phyloP scores from a whole-genome alignment of 805 yeast genomes.

The Komagataella ulmi region DNA sequence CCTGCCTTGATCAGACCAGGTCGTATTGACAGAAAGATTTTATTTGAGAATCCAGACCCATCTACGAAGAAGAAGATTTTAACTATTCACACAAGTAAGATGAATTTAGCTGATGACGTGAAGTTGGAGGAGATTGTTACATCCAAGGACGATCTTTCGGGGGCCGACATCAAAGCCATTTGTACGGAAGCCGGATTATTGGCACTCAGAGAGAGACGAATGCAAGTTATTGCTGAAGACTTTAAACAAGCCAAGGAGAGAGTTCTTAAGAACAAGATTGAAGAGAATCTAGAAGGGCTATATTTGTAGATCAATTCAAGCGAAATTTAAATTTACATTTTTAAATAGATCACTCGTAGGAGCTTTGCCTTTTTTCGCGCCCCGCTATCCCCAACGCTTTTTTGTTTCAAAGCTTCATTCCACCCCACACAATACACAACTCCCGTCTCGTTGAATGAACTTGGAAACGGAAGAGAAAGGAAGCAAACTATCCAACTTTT shows the following conservation, averaged over 20 bases:
- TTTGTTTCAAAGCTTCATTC: neutral
- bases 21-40: slow-evolving; percentile 89
- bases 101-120: slow-evolving; percentile 82
- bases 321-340: neutral
- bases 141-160: slow-evolving; percentile 87
- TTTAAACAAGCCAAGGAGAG: slow-evolving; percentile 90
- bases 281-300: slow-evolving; percentile 89
- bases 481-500: neutral
- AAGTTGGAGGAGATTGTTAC: slow-evolving; percentile 81
- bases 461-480: neutral
- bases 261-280: slow-evolving; percentile 91
- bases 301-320: slow-evolving; percentile 36
- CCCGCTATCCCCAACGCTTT: neutral
- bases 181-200: slow-evolving; percentile 95
- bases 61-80: slow-evolving; percentile 88
- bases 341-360: neutral
- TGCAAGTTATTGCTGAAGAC: slow-evolving; percentile 93
- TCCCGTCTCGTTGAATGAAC: neutral
- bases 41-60: slow-evolving; percentile 92
- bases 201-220: slow-evolving; percentile 92
- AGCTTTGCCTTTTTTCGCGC: neutral
- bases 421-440: neutral
- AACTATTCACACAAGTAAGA: slow-evolving; percentile 83
- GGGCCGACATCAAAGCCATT: slow-evolving; percentile 95
- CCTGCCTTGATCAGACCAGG: slow-evolving; percentile 97